Base-by-base conservation (phyloP, 495 filamentous ascomycete species). In the Penicillium daleae region DNA sequence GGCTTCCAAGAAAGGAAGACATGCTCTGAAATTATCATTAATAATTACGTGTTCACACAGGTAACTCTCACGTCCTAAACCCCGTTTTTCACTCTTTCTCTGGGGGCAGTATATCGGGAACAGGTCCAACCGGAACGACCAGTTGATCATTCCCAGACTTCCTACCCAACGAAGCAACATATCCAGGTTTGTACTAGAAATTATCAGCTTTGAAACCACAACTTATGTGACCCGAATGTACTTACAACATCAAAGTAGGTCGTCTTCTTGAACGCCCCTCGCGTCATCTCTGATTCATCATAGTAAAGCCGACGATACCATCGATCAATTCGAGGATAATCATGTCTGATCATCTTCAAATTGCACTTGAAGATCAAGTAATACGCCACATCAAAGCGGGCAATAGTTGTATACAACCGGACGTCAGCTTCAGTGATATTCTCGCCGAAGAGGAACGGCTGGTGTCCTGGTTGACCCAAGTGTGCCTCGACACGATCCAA, bases 241-340 rank as follows among this genome's bases (percentile, higher is more conserved):
- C 81, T 76, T 64, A 86, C 85, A 62, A 71, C 56, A 61, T 83
- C 71, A 67, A 93, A 92, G 59, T 86, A 78, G 21, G 89, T 90
- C 15, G 90, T 92, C 52, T 86, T 81, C 66, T 79, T 83, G 70
- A 93, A 94, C 2, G 85, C 89, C 17, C 83, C 80, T 13, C 74
- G 72, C 4, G 79, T 81, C 53, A 68, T 66, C 59, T 78, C 75
- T 8, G 83, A 81, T 19, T 85, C 77, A 63, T 87, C 85, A 84
- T 87, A 92, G 74, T 93, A 93, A 35, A 93, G 75, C 37, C 83
- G 76, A 61, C 86, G 77, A 72, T 91, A 76, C 91, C 91, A 93
- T 51, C 72, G 74, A 66, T 92, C 82, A 32, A 92, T 77, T 6
- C 74, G 73, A 13, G 90, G 90, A 71, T 92, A 93, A 61, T 87